A percentile compares a stretch with the other conserved stretches of the same genome.
These are phyloP conservation scores for Thuidium tamariscinum DNA, from an alignment of 225 moss, liverwort and hornwort genomes.

Conservation along the genomic window DNA sequence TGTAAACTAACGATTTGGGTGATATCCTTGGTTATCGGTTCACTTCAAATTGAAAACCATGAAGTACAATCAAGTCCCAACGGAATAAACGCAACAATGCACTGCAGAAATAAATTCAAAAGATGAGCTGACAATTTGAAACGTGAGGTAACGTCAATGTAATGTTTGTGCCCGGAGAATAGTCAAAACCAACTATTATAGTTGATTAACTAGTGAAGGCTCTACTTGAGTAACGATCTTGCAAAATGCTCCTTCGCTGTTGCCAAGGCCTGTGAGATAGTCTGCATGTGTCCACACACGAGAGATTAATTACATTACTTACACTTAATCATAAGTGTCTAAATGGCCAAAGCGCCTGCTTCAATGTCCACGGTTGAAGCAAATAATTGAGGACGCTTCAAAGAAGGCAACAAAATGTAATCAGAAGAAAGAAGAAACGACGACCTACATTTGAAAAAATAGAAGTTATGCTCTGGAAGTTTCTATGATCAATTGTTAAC, in stretches of 20 bases:
- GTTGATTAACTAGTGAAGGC: no score
- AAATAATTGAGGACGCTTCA: not conserved
- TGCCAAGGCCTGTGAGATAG: slow-evolving; percentile 88
- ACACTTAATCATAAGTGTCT: not conserved
- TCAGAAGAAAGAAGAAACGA: not conserved
- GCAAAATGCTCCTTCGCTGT: slow-evolving; percentile 92
- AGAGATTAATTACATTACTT: not conserved
- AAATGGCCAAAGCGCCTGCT: not conserved
- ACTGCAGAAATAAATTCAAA: not conserved
- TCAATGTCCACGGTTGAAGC: not conserved
- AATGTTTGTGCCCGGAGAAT: not conserved
- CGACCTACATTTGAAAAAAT: not conserved
- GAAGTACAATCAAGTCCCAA: not conserved
- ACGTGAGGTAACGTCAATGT: not conserved
- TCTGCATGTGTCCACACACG: slow-evolving; percentile 44
- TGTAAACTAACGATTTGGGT: not conserved
- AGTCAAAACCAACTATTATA: not conserved
- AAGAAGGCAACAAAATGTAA: not conserved
- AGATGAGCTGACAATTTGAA: not conserved
- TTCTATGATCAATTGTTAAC: not conserved
- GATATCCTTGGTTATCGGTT: not conserved
- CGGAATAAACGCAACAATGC: not conserved
- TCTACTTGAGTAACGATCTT: slow-evolving; percentile 61
- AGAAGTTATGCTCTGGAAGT: not conserved
- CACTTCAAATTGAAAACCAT: not conserved